Conservation (phyloP, 2,329 filamentous ascomycete species). For the Colletotrichum gigasporum region DNA sequence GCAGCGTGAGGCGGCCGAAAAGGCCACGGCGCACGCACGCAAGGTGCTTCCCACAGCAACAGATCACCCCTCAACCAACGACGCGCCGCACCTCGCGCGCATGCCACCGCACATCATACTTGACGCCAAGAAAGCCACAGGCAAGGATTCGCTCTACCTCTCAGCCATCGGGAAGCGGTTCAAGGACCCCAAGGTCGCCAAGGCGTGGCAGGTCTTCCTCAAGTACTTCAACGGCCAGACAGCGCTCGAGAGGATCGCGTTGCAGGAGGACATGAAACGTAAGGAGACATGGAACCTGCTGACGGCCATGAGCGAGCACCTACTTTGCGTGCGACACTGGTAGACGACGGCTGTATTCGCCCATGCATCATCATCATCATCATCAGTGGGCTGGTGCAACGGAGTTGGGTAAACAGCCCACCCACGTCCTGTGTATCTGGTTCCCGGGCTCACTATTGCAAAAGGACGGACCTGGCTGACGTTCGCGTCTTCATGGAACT, state of each 20-base stretch:
- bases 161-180: slow-evolving; percentile 67
- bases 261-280: slow-evolving; percentile 87
- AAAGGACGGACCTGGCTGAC: too few species aligned
- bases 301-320: slow-evolving; percentile 72
- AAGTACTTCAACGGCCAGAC: slow-evolving; percentile 90
- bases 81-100: slow-evolving; percentile 64
- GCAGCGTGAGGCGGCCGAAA: slow-evolving; percentile 62
- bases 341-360: slow-evolving; percentile 42
- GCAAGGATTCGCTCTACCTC: slow-evolving; percentile 79
- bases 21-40: slow-evolving; percentile 64
- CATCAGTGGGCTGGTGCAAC: too few species aligned
- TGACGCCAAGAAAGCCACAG: slow-evolving; percentile 81
- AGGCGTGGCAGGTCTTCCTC: slow-evolving; percentile 77
- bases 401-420: too few species aligned
- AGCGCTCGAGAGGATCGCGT: slow-evolving; percentile 84
- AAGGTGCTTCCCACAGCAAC: slow-evolving; percentile 60
- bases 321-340: slow-evolving; percentile 77
- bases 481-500: too few species aligned
- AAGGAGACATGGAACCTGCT: slow-evolving; percentile 79
- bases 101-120: slow-evolving; percentile 75
- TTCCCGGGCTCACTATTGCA: too few species aligned
- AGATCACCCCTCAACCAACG: slow-evolving; percentile 64
- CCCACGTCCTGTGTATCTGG: too few species aligned
- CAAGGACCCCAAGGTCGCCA: slow-evolving; percentile 65
- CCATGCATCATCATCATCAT: too few species aligned